Conservation (phyloP, 805 yeast species). For the Cyberlindnera bimundalis region DNA sequence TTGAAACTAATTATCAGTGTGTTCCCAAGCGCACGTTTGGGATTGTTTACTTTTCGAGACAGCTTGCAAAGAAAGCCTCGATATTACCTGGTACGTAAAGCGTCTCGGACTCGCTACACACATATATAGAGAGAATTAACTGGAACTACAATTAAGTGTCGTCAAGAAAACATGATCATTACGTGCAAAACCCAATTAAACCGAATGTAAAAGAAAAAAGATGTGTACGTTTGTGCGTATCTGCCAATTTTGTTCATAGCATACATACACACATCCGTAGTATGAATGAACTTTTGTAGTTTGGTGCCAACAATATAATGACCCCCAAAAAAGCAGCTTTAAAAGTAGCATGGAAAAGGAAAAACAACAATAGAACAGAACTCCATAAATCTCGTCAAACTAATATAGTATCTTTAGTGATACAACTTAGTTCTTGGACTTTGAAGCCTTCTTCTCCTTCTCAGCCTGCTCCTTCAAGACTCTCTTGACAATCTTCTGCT, state of each 20-base stretch:
- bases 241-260: neutral
- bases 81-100: neutral
- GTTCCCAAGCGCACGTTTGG: neutral
- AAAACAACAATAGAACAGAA: slow-evolving; percentile 6
- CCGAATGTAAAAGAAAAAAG: slow-evolving; percentile 6
- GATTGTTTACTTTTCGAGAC: slow-evolving; percentile 1
- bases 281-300: slow-evolving; percentile 2
- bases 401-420: neutral
- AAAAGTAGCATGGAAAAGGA: neutral
- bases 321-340: neutral
- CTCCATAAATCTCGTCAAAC: slow-evolving; percentile 10
- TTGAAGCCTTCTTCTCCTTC: slow-evolving; percentile 40
- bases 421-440: slow-evolving; percentile 24
- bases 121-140: too few species aligned
- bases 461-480: slow-evolving; percentile 95
- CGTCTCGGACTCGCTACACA: too few species aligned
- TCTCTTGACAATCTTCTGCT: slow-evolving; percentile 99
- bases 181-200: slow-evolving; percentile 17
- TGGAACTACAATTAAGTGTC: slow-evolving; percentile 1
- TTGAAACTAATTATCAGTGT: too few species aligned
- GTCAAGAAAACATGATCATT: slow-evolving; percentile 20
- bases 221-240: neutral
- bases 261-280: slow-evolving; percentile 6
- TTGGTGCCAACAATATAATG: slow-evolving; percentile 1
- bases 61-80: too few species aligned